Evolutionary conservation across 805 yeast genomes (phyloP).

Genomic region (Schizosaccharomyces osmophilus): DNA sequence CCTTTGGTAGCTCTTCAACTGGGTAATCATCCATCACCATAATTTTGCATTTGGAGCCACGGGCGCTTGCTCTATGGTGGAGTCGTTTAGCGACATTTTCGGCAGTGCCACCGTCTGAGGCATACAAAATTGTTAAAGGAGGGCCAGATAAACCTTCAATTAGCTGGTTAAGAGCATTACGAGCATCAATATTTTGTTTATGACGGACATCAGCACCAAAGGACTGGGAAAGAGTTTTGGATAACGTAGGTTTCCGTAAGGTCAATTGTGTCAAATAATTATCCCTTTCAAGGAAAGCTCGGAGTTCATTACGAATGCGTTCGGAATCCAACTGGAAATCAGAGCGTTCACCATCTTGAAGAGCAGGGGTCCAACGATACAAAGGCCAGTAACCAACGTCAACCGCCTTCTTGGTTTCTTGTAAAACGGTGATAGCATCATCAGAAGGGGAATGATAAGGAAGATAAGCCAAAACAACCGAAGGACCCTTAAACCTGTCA

Average conservation of each 20-base stretch:
- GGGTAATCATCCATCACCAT: constrained; percentile 49
- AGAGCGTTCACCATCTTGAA: constrained; percentile 23
- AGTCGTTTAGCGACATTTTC: constrained; percentile 57
- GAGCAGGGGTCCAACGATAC: constrained; percentile 55
- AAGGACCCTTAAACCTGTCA: constrained; percentile 70
- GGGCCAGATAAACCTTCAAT: constrained; percentile 81
- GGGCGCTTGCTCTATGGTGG: constrained; percentile 50
- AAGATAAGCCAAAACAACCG: constrained; percentile 69
- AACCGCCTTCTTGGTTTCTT: constrained; percentile 72
- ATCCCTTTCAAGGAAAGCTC: constrained; percentile 67
- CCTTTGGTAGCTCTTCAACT: constrained; percentile 47
- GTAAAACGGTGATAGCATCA: constrained; percentile 46
- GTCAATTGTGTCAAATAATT: constrained; percentile 63
- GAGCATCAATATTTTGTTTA: constrained; percentile 42
- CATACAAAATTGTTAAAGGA: constrained; percentile 63
- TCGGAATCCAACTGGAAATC: constrained; percentile 65
- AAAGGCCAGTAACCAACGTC: constrained; percentile 94
- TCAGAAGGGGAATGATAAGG: constrained; percentile 40
- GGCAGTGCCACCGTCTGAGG: constrained; percentile 84
- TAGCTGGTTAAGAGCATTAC: constrained; percentile 49
- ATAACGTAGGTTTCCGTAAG: constrained; percentile 43
- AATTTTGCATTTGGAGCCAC: constrained; percentile 48
- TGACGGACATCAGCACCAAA: constrained; percentile 36
- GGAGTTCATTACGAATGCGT: constrained; percentile 47
- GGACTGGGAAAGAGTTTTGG: constrained; percentile 42